A percentile compares a stretch with the other conserved stretches of the same genome.
phyloP scores from a whole-genome alignment of 208 protist species.

The Acanthamoeba rhysodes region DNA sequence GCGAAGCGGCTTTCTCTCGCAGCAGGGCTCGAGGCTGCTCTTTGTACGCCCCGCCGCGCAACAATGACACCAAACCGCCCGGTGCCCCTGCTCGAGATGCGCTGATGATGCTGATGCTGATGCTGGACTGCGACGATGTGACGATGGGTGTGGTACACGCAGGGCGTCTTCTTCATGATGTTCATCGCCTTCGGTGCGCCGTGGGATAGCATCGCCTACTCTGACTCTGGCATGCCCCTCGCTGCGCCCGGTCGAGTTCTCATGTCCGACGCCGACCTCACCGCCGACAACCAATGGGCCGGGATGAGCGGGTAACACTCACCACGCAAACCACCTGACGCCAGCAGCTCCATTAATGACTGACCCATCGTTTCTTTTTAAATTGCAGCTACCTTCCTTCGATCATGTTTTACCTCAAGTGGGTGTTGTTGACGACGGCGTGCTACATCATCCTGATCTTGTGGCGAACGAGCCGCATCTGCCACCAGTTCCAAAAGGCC shows the following conservation, averaged over 20 bases:
- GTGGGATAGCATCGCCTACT: neutral
- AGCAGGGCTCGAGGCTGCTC: neutral
- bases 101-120: neutral
- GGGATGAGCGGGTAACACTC: neutral
- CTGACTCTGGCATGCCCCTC: neutral
- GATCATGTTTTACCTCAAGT: neutral
- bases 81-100: neutral
- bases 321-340: too few species aligned
- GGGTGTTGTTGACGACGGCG: neutral
- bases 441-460: slow-evolving; percentile 36
- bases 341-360: neutral
- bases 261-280: neutral
- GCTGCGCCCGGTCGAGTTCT: neutral
- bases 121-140: neutral
- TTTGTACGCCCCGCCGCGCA: slow-evolving; percentile 26
- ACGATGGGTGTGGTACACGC: neutral
- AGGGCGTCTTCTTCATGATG: slow-evolving; percentile 39
- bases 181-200: neutral
- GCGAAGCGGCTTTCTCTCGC: slow-evolving; percentile 20
- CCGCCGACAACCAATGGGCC: neutral
- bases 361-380: neutral
- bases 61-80: neutral
- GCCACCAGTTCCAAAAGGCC: slow-evolving; percentile 25
- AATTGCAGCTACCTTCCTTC: neutral
- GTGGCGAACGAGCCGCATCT: slow-evolving; percentile 30